Evolutionary conservation across 2,329 filamentous ascomycete genomes (phyloP), one percentile per base, ranked within the genome.

Genomic region (Ophiognomonia clavigignenti-juglandacearum): DNA sequence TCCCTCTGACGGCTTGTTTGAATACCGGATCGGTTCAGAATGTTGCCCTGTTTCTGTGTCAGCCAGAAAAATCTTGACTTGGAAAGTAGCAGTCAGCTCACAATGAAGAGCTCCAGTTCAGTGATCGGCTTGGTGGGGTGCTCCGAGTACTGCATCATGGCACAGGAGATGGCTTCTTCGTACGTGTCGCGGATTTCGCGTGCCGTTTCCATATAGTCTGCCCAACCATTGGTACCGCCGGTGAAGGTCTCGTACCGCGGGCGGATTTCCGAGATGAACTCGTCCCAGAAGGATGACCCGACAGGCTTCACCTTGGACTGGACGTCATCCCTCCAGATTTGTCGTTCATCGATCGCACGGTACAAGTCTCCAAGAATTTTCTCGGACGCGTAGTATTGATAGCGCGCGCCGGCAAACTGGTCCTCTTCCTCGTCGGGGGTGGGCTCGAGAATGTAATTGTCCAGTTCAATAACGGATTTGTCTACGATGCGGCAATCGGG

Each of bases 301-400:
- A 41, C 56, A 7, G 54, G 56, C 4, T n/a, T 31, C 11, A 62
- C 53, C 1, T 41, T 54, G 13, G 59, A 58, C 37, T 62, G 67
- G 32, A 76, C 71, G 14, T 82, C 64, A 5, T 75, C 61, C 8
- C 64, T 56, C 69, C 83, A 84, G 36, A 91, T 85, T 43, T 75
- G 73, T 38, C 73, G 71, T 61, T 93, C 88, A 55, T 95, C 80
- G 10, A 95, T 82, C 0, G 73, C 76, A 2, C 86, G 79, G 59
- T 86, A 93, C 0, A 95, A 69, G 4, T 73, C 64, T 0, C 88
- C 88, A 0, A 93, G 73, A 0, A 85, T 70, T 54, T 87, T 88
- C 0, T 79, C 56, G 2, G 84, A 89, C 26, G 63, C 64, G 60
- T 93, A 91, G 59, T 82, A 92, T 4, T 65, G 63, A 22, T 73